Conservation (phyloP, 208 protist genomes). For the Wallacemonas sp. region DNA sequence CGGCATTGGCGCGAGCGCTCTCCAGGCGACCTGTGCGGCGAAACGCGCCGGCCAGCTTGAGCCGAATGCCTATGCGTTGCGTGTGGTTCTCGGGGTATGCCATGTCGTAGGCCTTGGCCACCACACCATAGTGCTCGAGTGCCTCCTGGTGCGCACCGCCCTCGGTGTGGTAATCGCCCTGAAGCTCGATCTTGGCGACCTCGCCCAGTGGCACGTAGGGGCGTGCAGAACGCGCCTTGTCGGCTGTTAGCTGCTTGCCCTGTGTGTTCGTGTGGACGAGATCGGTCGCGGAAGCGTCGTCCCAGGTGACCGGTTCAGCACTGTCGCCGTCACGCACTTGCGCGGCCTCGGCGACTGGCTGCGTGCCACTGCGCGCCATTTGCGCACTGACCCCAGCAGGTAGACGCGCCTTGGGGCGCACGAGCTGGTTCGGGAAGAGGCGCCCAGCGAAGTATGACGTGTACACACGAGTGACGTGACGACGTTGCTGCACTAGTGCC, state of each 20-base stretch:
- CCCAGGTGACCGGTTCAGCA: slow-evolving; percentile 50
- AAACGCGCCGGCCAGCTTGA: slow-evolving; percentile 81
- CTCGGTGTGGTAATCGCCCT: slow-evolving; percentile 84
- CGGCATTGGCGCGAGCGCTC: slow-evolving; percentile 63
- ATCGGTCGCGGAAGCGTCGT: slow-evolving; percentile 58
- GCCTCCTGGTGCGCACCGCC: slow-evolving; percentile 84
- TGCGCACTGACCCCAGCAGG: slow-evolving; percentile 34
- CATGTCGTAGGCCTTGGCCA: slow-evolving; percentile 79
- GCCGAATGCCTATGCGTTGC: slow-evolving; percentile 59
- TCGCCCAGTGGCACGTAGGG: slow-evolving; percentile 81
- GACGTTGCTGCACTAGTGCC: slow-evolving; percentile 40
- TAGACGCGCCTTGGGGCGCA: slow-evolving; percentile 49
- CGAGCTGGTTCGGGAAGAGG: slow-evolving; percentile 77
- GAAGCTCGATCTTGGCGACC: slow-evolving; percentile 84
- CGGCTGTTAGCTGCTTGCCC: background rate
- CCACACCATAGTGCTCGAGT: slow-evolving; percentile 86
- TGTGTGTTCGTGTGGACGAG: slow-evolving; percentile 45
- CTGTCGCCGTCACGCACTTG: background rate
- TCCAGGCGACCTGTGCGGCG: slow-evolving; percentile 67
- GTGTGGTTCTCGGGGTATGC: slow-evolving; percentile 81
- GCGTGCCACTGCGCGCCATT: slow-evolving; percentile 11
- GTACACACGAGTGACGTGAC: slow-evolving; percentile 78
- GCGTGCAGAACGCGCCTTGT: slow-evolving; percentile 8
- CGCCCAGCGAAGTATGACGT: slow-evolving; percentile 81
- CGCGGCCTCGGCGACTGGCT: background rate